Base-by-base conservation (phyloP, 208 protist species). In the Herpetomonas tarakana region DNA sequence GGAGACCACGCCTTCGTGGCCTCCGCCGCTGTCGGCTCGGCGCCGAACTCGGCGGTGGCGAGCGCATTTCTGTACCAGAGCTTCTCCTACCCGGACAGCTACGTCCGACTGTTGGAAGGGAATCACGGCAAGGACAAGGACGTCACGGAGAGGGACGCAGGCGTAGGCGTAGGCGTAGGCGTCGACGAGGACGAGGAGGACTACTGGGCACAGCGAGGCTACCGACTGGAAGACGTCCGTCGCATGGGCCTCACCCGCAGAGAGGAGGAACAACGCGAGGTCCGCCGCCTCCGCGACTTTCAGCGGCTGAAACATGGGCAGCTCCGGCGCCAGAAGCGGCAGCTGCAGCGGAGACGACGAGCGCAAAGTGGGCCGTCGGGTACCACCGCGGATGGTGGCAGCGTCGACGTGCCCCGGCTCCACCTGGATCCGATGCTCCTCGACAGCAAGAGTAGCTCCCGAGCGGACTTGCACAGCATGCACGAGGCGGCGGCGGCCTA, bases 131-230 rank as follows among this genome's bases (percentile, higher is more conserved):
- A 26, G 6, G 44, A 28, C 18, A 38, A 21, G 26, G 47, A 11
- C 44, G 18, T 28, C 26, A 6, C 26, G 19, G 24, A 24, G 3
- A 19, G 46, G 6, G 18, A 7, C 18, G 46, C 9, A 4, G 21
- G 19, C 46, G 7, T n/a, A 6, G 21, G 7, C 9, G 6, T n/a
- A 22, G 25, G 51, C 44, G 49, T 25, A 11, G 53, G 59, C 24
- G 61, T 73, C 56, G 66, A 74, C 29, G 47, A 16, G 29, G 66
- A 31, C 25, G 81, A 90, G 22, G 75, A 78, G 52, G 81, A 86
- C 26, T 93, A 85, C 58, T 93, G 82, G 81, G 82, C 79, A 1
- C 73, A 85, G 39, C 76, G 82, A 12, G 86, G 86, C 18, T 83
- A 81, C 58, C 64, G 61, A 30, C 62, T 75, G 65, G 55, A 49